Evolutionary conservation across 106 monocot species (phyloP).

Genomic region (Gastrodia elata): DNA sequence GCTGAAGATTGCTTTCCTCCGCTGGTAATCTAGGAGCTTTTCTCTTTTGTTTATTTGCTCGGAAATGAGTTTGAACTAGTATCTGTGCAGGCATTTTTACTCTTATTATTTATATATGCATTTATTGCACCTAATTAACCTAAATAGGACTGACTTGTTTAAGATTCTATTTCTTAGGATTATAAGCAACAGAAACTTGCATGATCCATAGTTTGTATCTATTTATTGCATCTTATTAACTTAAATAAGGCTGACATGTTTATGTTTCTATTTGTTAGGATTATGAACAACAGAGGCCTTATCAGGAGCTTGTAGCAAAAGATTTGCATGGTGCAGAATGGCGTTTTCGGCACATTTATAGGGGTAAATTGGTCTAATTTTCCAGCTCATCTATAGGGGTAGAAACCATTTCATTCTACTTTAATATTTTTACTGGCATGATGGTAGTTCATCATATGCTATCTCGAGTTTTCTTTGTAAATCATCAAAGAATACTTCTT

Average conservation of each 20-base stretch:
- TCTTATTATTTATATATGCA: too few relatives aligned
- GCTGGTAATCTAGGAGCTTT: slow-evolving; percentile 33
- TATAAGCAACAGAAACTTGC: slow-evolving; percentile 76
- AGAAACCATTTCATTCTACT: background rate
- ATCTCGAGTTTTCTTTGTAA: background rate
- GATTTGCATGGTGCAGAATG: slow-evolving; percentile 92
- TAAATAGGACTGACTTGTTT: background rate
- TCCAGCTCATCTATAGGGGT: slow-evolving; percentile 42
- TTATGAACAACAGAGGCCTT: slow-evolving; percentile 87
- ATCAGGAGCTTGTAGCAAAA: slow-evolving; percentile 85
- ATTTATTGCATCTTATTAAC: background rate
- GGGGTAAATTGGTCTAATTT: slow-evolving; percentile 60
- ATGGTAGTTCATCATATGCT: background rate
- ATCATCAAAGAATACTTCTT: background rate
- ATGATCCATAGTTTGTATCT: background rate
- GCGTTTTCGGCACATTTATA: slow-evolving; percentile 84
- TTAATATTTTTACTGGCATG: background rate
- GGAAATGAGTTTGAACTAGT: background rate
- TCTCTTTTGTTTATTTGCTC: background rate
- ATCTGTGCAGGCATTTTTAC: too few relatives aligned
- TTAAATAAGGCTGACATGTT: background rate
- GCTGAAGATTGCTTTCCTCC: slow-evolving; percentile 99
- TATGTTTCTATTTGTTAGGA: slow-evolving; percentile 32
- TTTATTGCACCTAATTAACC: too few relatives aligned
- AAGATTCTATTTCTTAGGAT: slow-evolving; percentile 34